Evolutionary conservation across 768 basidiomycete genomes (phyloP).

Genomic region (Psilocybe tampanensis): DNA sequence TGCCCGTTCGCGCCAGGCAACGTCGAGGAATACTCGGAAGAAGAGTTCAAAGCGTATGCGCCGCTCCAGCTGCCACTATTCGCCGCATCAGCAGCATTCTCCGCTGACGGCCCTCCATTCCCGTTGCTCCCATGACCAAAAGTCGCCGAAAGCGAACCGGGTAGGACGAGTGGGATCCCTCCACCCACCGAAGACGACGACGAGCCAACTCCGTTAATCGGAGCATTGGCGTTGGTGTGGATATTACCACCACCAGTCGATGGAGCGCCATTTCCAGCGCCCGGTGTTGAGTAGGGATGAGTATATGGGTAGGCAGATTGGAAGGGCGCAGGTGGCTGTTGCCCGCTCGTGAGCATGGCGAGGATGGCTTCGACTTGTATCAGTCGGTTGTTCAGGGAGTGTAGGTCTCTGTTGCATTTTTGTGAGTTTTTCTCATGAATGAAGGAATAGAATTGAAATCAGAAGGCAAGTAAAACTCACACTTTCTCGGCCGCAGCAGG

Average conservation of each 20-base stretch:
- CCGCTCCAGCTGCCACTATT: too few relatives aligned
- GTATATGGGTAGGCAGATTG: conserved; percentile 38
- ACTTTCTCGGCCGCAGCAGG: conserved; percentile 87
- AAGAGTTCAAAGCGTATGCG: too few relatives aligned
- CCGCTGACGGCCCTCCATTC: too few relatives aligned
- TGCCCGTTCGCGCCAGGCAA: neutral
- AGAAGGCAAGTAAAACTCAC: conserved; percentile 32
- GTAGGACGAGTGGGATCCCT: too few relatives aligned
- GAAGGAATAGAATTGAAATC: neutral
- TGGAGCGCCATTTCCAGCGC: neutral
- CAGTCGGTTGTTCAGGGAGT: conserved; percentile 81
- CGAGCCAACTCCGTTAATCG: neutral
- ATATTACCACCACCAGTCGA: neutral
- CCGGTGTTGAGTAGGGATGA: neutral
- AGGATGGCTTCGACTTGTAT: conserved; percentile 68
- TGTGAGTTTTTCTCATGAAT: neutral
- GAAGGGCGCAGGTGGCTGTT: conserved; percentile 33
- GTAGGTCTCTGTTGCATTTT: conserved; percentile 58
- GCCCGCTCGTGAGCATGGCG: conserved; percentile 47
- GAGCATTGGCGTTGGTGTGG: neutral
- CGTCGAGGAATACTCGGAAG: neutral
- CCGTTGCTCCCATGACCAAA: too few relatives aligned
- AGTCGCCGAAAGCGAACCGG: too few relatives aligned
- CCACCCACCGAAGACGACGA: too few relatives aligned
- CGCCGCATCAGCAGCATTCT: too few relatives aligned